A percentile compares a stretch with the other conserved stretches of the same genome.
Evolutionary conservation across 306 rosid genomes (phyloP).

Genomic region (Ammopiptanthus mongolicus): DNA sequence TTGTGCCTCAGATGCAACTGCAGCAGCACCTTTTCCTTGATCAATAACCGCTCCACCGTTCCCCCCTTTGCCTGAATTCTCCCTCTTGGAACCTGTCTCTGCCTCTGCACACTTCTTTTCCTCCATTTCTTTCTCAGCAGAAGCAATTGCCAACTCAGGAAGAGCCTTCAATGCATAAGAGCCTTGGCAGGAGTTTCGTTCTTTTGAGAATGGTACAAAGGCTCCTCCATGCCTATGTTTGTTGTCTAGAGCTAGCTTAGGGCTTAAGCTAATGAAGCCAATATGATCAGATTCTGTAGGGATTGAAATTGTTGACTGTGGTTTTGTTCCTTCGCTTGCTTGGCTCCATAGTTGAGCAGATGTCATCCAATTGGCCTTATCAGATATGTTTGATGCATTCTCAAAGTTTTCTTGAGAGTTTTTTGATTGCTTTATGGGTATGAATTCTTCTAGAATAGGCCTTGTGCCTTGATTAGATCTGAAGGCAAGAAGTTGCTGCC

Average conservation of each 20-base stretch:
- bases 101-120: slow-evolving; percentile 40
- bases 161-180: slow-evolving; percentile 37
- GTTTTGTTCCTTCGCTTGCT: slow-evolving; percentile 54
- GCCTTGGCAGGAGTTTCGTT: slow-evolving; percentile 29
- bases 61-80: slow-evolving; percentile 26
- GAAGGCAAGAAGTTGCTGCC: slow-evolving; percentile 69
- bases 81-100: slow-evolving; percentile 35
- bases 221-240: slow-evolving; percentile 82
- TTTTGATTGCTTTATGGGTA: slow-evolving; percentile 65
- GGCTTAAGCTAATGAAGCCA: slow-evolving; percentile 49
- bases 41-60: slow-evolving; percentile 28
- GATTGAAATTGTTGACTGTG: slow-evolving; percentile 26
- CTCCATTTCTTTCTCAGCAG: slow-evolving; percentile 37
- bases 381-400: slow-evolving; percentile 45
- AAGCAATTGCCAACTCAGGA: slow-evolving; percentile 70
- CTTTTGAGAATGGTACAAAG: slow-evolving; percentile 85
- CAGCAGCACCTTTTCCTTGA: slow-evolving; percentile 48
- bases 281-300: slow-evolving; percentile 37
- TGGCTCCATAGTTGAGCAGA: slow-evolving; percentile 98
- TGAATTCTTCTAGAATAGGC: slow-evolving; percentile 90
- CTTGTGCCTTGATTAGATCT: slow-evolving; percentile 55
- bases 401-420: slow-evolving; percentile 50
- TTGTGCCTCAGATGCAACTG: slow-evolving; percentile 36
- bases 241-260: slow-evolving; percentile 55
- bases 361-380: slow-evolving; percentile 97